Base-by-base conservation (phyloP, 1,139 yeast species). In the Saccharomyces hybrid region DNA sequence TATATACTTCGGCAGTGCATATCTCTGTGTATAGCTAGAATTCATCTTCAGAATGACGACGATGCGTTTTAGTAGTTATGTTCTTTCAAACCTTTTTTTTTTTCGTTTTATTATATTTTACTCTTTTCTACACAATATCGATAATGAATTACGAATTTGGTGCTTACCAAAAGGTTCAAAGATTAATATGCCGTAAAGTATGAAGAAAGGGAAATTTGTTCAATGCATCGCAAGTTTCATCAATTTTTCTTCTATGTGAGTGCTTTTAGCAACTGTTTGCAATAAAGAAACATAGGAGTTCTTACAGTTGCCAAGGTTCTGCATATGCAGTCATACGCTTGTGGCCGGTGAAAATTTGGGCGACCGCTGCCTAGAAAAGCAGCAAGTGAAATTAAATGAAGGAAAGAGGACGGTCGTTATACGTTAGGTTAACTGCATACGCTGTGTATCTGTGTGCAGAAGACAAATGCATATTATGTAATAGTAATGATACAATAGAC, bases 1-100 rank as follows among this genome's bases (percentile, higher is more conserved):
- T n/a, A 69, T 67, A 63, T 53, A 54, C 0, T 56, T 52, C 14
- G 62, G 61, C 34, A 62, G 46, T 14, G 51, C 49, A 51, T 60
- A 55, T 11, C 50, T 16, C 31, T 55, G 54, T 29, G 58, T 50
- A 46, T 62, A 61, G 55, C 56, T 50, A 54, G 57, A 47, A 60
- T 38, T 14, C 44, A 38, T 38, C 44, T 19, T 9, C n/a, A 38
- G 26, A 38, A 38, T 19, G 44, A 38, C 25, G 25, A 11, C n/a
- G 9, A 5, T 38, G 25, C 13, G 13, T 9, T 34, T 19, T 19
- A 13, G n/a, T 38, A 26, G 11, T 34, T 34, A 38, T 38, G 44
- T 19, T 38, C n/a, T 19, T 38, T 13, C 44, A 19, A 19, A 38
- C 25, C 13, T 38, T 38, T 38, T 16, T 38, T 38, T 38, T 38